These are phyloP conservation scores for Puccinia coronata DNA, from an alignment of 1,284 basidiomycete species.

Conservation along the genomic window DNA sequence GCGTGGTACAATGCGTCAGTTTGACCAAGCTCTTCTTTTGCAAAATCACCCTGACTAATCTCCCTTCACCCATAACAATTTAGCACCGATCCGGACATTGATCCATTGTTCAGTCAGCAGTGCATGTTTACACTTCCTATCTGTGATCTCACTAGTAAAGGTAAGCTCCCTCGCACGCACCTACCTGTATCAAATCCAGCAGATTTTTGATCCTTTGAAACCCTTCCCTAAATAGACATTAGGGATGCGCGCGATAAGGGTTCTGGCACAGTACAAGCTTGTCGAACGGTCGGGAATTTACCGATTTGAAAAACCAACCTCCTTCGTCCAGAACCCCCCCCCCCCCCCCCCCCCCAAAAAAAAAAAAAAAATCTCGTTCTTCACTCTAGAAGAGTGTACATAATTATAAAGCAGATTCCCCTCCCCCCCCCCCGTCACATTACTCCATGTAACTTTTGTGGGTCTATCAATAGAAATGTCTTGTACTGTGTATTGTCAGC, in stretches of 20 bases:
- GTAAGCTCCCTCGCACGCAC: slow-evolving; percentile 9
- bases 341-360: too few species aligned
- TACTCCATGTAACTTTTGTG: too few species aligned
- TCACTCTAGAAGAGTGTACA: too few species aligned
- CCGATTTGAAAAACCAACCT: slow-evolving; percentile 38
- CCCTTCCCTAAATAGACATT: slow-evolving; percentile 14
- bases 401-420: too few species aligned
- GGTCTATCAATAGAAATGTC: too few species aligned
- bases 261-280: slow-evolving; percentile 39
- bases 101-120: slow-evolving; percentile 33
- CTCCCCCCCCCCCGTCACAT: too few species aligned
- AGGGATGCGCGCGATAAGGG: slow-evolving; percentile 35
- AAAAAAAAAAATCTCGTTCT: too few species aligned
- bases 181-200: too few species aligned
- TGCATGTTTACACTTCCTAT: slow-evolving; percentile 49
- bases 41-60: neutral
- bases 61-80: neutral
- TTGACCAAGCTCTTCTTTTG: neutral
- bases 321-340: too few species aligned
- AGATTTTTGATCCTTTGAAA: too few species aligned
- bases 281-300: slow-evolving; percentile 34
- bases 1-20: slow-evolving; percentile 40
- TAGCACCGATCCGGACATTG: slow-evolving; percentile 36
- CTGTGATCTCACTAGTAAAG: slow-evolving; percentile 42
- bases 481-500: too few species aligned